Evolutionary conservation across 176 grass and related monocot genomes (phyloP), one percentile per base, ranked within the genome.

Genomic region (Oryza glaberrima): DNA sequence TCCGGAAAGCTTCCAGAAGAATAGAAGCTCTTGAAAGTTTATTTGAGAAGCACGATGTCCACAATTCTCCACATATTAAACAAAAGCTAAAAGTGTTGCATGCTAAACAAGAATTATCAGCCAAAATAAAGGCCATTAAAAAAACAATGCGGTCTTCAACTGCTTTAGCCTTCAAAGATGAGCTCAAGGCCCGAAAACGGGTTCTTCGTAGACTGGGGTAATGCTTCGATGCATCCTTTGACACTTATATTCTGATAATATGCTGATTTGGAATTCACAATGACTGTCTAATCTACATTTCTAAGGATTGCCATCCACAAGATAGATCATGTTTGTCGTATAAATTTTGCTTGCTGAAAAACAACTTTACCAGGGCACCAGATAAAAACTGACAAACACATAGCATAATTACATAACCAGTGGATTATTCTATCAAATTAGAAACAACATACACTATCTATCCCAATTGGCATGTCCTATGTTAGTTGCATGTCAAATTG

Each of bases 161-260:
- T n/a, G 81, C 95, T 89, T 77, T 98, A 81, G 95, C 95, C 81
- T 98, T 99, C 64, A 94, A 96, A 34, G 96, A 99, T 58, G 93
- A 99, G 71, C 91, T 96, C n/a, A 99, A 94, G 74, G 91, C 91
- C 69, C 81, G 93, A 45, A 99, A 94, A 79, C 83, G 93, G 23
- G 96, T 94, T 83, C 96, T 98, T 81, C 91, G 93, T 54, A 88
- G 96, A 78, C 81, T 98, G 32, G 91, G 96, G 96, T 94, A 92
- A 86, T 65, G n/a, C 65, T 49, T 74, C 25, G 90, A 86, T 69
- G 26, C 65, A 66, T 74, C 56, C n/a, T 56, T 32, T 76, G 25
- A 26, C 28, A 36, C 36, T 73, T 32, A 8, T 72, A 16, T 72
- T 85, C 32, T 30, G 19, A 58, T 23, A 9, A 58, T 23, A 9